phyloP scores from a whole-genome alignment of 2,329 filamentous ascomycete species.

The Hypocrella siamensis region DNA sequence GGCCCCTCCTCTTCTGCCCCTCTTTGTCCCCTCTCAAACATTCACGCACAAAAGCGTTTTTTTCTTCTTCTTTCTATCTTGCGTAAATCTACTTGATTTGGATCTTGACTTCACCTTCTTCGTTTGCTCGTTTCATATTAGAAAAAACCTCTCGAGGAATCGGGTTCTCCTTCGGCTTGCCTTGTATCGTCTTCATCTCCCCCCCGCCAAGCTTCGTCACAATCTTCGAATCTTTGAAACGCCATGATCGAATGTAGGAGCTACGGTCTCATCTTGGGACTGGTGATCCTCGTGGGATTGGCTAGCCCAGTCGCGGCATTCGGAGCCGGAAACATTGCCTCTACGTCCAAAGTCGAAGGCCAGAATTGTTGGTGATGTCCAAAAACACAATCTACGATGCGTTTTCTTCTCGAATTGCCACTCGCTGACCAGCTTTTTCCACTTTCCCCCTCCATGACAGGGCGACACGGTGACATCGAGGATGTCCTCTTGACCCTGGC shows the following conservation, averaged over 20 bases:
- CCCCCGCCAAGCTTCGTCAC: too few relatives aligned
- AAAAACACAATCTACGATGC: neutral
- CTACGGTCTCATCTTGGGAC: constrained; percentile 34
- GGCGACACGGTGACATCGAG: constrained; percentile 86
- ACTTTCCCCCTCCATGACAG: constrained; percentile 21
- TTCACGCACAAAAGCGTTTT: too few relatives aligned
- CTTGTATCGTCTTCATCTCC: too few relatives aligned
- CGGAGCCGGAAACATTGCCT: constrained; percentile 78
- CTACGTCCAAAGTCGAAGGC: constrained; percentile 65
- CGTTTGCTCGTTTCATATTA: too few relatives aligned
- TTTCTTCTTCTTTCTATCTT: too few relatives aligned
- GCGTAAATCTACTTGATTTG: too few relatives aligned
- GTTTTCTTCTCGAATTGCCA: neutral
- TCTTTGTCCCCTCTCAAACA: too few relatives aligned
- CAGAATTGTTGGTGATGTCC: constrained; percentile 49
- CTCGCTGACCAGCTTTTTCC: constrained; percentile 1
- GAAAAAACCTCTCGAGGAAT: too few relatives aligned
- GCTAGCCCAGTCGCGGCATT: constrained; percentile 59
- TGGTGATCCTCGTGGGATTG: constrained; percentile 49
- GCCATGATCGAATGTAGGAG: constrained; percentile 33
- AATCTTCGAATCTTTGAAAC: too few relatives aligned
- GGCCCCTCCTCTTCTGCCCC: too few relatives aligned
- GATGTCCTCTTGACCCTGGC: constrained; percentile 67
- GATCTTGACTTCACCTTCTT: too few relatives aligned
- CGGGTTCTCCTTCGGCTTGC: too few relatives aligned